These are phyloP conservation scores for Colletotrichum noveboracense DNA, from an alignment of 2,329 filamentous ascomycete species.

Conservation along the genomic window DNA sequence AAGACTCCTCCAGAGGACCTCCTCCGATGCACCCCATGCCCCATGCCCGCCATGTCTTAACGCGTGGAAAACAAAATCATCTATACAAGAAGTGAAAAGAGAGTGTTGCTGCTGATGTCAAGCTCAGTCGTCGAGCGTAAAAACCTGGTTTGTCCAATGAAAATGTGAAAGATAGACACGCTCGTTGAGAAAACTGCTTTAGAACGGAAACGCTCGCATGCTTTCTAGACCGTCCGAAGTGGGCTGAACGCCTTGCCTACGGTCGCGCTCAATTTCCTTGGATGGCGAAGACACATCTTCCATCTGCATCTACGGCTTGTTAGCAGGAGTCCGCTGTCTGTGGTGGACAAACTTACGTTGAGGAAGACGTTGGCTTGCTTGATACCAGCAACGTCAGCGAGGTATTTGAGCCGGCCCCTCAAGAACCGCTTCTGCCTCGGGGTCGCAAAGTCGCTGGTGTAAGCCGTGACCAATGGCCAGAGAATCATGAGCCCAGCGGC, in stretches of 20 bases:
- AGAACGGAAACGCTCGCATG: not conserved
- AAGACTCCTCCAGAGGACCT: not conserved
- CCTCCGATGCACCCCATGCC: not conserved
- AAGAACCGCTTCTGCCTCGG: conserved; percentile 24
- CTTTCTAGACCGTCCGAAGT: not conserved
- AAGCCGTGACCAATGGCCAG: conserved; percentile 24
- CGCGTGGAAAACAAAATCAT: not conserved
- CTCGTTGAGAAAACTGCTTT: not conserved
- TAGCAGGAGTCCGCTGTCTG: not conserved
- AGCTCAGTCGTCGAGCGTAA: not conserved
- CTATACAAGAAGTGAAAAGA: not conserved
- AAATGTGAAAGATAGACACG: not conserved
- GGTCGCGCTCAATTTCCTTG: conserved; percentile 18
- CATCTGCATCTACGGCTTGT: not conserved
- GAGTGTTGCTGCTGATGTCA: not conserved
- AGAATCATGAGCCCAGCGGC: conserved; percentile 24
- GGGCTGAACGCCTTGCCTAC: not conserved
- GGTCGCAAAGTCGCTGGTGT: conserved; percentile 24
- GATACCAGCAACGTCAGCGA: conserved; percentile 25
- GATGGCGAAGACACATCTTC: conserved; percentile 13
- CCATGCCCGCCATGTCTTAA: not conserved
- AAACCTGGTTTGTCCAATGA: not conserved
- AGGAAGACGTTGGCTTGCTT: conserved; percentile 25
- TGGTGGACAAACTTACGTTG: conserved; percentile 13
- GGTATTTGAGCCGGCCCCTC: conserved; percentile 19